Base-by-base conservation (phyloP, 495 filamentous ascomycete genomes). In the Hyaloscypha finlandica region DNA sequence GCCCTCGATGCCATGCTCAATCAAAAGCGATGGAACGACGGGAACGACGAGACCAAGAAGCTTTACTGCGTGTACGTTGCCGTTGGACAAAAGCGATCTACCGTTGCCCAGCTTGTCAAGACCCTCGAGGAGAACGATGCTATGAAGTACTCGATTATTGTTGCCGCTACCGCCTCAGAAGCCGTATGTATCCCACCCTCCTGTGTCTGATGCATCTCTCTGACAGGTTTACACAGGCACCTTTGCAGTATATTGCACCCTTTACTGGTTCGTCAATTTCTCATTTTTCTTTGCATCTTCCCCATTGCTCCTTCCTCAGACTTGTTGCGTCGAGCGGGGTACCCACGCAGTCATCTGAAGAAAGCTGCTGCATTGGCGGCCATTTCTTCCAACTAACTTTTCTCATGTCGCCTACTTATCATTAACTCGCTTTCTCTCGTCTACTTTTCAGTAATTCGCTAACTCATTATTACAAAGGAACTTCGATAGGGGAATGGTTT, bases 31-130 rank as follows among this genome's bases (percentile, higher is more conserved):
- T 98, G 96, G 96, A 99, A 99, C 89, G 85, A 80, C 81, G 77
- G 79, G 79, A 86, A 79, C 79, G 92, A 97, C 79, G 95, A 99
- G 89, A 83, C 78, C 74, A 92, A 97, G 89, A 99, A 99, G 88
- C 92, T 99, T 59, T 99, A 97, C 90, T 97, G 94, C 81, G 85
- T 99, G 81, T 99, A 99, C 87, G 95, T 98, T 77, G 95, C 95
- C 77, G 88, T 99, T 75, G 95, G 95, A 74, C 95, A 99, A 88
- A 99, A 99, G 88, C 93, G 95, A 83, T 99, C 95, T 70, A 99
- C 95, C 68, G 94, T 99, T 73, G 95, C 95, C 75, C 95, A 99
- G 87, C 88, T 99, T 76, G 95, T 99, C 84, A 92, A 98, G 88
- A 98, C 95, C 69, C 91, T 99, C 68, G 96, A 98, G 86, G 94